These are phyloP conservation scores for Batkoa obscura DNA, from an alignment of 371 early-diverging fungal genomes.

Conservation along the genomic window DNA sequence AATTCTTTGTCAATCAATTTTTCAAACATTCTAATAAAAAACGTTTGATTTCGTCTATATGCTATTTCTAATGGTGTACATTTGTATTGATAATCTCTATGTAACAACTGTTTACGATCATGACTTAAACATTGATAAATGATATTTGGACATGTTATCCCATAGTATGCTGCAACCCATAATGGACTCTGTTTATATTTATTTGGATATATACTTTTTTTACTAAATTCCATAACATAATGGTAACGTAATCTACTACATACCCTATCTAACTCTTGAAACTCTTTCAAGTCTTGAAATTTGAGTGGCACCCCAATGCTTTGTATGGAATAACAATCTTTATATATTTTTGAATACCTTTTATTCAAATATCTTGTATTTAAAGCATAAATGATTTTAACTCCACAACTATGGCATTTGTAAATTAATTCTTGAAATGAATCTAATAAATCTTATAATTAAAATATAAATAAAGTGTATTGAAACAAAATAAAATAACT, in stretches of 20 bases:
- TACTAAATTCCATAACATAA: not conserved
- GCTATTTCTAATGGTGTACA: not conserved
- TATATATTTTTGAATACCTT: not conserved
- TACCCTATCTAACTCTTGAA: not conserved
- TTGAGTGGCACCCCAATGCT: not conserved
- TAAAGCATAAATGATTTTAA: not conserved
- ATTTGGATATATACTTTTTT: not conserved
- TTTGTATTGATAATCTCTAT: not conserved
- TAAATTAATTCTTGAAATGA: not conserved
- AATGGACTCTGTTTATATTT: not conserved
- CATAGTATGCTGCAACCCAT: not conserved
- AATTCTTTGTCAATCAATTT: not conserved
- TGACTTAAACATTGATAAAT: not conserved
- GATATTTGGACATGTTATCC: not conserved
- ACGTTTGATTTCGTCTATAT: not conserved
- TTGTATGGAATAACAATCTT: not conserved
- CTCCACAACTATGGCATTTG: not conserved
- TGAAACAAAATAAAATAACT: not conserved
- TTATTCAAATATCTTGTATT: not conserved
- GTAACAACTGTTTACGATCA: not conserved
- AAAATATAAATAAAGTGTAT: not conserved
- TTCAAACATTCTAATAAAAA: not conserved
- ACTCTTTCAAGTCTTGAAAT: not conserved
- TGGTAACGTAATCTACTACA: not conserved
- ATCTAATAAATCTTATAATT: not conserved